Evolutionary conservation across 805 yeast species (phyloP).

Genomic region (Lipomyces mesembrius): DNA sequence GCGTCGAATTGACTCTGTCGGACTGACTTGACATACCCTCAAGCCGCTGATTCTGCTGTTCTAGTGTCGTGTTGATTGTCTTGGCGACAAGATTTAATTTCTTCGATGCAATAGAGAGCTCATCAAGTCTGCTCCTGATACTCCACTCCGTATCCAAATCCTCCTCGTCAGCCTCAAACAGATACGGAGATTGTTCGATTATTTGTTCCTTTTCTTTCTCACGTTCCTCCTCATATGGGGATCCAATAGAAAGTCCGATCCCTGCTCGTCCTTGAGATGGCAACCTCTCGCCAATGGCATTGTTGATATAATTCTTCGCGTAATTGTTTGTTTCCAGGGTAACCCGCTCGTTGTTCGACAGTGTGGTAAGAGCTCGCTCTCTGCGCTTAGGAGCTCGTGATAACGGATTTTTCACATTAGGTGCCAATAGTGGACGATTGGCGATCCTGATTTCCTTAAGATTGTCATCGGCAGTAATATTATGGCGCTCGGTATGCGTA

Average conservation of each 20-base stretch:
- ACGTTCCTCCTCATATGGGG: background rate
- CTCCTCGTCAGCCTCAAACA: constrained; percentile 87
- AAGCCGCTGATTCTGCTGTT: constrained; percentile 68
- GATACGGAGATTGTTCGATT: constrained; percentile 66
- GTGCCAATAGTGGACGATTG: constrained; percentile 12
- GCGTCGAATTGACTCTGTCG: background rate
- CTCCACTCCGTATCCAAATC: constrained; percentile 93
- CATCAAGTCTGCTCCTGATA: constrained; percentile 79
- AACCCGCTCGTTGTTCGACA: background rate
- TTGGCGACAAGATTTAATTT: constrained; percentile 75
- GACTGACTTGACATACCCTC: background rate
- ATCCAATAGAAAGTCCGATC: background rate
- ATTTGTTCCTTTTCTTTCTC: constrained; percentile 52
- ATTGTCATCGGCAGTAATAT: background rate
- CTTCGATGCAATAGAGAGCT: constrained; percentile 67
- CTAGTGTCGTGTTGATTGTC: constrained; percentile 75
- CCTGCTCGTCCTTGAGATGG: background rate
- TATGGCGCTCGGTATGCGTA: background rate
- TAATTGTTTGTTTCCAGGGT: background rate
- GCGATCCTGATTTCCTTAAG: constrained; percentile 4
- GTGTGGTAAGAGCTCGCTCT: background rate
- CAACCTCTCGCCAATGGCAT: background rate
- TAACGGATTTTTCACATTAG: constrained; percentile 8
- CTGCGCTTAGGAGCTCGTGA: background rate
- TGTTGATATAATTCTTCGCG: background rate